A percentile compares a stretch with the other conserved stretches of the same genome.
These are phyloP conservation scores for Lyophyllum shimeji DNA, from an alignment of 768 basidiomycete genomes.

Conservation along the genomic window DNA sequence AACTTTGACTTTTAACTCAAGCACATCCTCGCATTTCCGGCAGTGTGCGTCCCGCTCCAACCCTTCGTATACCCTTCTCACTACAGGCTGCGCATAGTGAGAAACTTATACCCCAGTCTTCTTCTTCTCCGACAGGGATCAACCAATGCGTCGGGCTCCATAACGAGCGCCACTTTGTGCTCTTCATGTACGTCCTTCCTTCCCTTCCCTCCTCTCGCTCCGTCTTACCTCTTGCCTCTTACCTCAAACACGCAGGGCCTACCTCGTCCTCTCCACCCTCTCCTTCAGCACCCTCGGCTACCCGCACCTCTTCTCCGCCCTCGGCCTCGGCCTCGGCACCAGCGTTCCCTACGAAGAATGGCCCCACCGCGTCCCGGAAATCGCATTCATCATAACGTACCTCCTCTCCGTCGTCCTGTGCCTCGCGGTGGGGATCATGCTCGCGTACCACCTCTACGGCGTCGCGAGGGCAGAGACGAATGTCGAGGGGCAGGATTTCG, in stretches of 20 bases:
- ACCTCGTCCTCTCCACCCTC: constrained; percentile 73
- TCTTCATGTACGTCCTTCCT: constrained; percentile 77
- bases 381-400: constrained; percentile 72
- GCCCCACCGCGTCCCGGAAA: constrained; percentile 63
- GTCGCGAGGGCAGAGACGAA: constrained; percentile 78
- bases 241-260: constrained; percentile 51
- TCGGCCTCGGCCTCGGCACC: constrained; percentile 50
- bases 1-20: constrained; percentile 1
- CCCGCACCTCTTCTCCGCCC: constrained; percentile 50
- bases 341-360: too few relatives aligned
- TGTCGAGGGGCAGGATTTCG: constrained; percentile 89
- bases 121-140: constrained; percentile 72
- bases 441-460: constrained; percentile 70
- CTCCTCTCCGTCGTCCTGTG: constrained; percentile 75
- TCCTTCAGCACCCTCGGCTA: constrained; percentile 67
- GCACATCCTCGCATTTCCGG: constrained; percentile 8
- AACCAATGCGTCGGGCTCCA: constrained; percentile 96
- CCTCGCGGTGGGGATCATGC: constrained; percentile 72
- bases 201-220: not conserved
- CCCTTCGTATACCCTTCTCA: too few relatives aligned
- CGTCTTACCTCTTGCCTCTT: too few relatives aligned
- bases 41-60: constrained; percentile 37
- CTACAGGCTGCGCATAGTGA: too few relatives aligned
- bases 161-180: constrained; percentile 93
- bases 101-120: too few relatives aligned